Evolutionary conservation across 225 moss, liverwort and hornwort species (phyloP).

Genomic region (Asterella californica): DNA sequence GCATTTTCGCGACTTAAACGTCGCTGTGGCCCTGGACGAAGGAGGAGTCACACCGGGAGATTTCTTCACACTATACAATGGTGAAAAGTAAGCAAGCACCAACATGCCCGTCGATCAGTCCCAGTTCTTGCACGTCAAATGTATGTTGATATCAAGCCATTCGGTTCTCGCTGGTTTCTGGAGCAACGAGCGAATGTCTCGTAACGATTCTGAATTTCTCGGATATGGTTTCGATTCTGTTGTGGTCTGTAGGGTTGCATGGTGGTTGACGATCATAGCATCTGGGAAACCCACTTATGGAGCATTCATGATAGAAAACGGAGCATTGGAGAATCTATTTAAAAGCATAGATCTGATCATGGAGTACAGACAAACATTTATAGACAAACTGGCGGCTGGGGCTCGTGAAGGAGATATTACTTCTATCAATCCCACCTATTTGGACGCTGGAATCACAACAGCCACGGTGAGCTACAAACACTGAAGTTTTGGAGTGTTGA

Average conservation of each 20-base stretch:
- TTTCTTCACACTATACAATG: constrained; percentile 51
- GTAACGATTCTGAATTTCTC: too few relatives aligned
- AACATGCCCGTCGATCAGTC: too few relatives aligned
- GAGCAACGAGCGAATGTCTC: too few relatives aligned
- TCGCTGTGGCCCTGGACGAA: constrained; percentile 61
- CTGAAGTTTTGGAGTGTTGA: too few relatives aligned
- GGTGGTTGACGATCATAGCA: constrained; percentile 15
- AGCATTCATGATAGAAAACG: background rate
- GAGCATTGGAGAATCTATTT: constrained; percentile 8
- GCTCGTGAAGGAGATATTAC: background rate
- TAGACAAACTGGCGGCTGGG: background rate
- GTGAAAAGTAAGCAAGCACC: constrained; percentile 41
- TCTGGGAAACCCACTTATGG: background rate
- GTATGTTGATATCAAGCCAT: too few relatives aligned
- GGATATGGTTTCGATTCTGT: background rate
- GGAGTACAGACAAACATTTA: constrained; percentile 6
- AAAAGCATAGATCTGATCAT: background rate
- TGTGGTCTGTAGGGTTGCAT: background rate
- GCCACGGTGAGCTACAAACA: background rate
- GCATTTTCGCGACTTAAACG: constrained; percentile 54
- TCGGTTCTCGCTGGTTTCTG: too few relatives aligned
- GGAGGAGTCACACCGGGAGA: constrained; percentile 47
- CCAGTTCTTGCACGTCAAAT: too few relatives aligned
- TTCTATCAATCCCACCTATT: constrained; percentile 3
- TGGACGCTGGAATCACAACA: constrained; percentile 5